Percentiles rank a stretch among this genome's conserved stretches.
Conservation (phyloP, 805 yeast genomes). For the Grigorovia humatica region DNA sequence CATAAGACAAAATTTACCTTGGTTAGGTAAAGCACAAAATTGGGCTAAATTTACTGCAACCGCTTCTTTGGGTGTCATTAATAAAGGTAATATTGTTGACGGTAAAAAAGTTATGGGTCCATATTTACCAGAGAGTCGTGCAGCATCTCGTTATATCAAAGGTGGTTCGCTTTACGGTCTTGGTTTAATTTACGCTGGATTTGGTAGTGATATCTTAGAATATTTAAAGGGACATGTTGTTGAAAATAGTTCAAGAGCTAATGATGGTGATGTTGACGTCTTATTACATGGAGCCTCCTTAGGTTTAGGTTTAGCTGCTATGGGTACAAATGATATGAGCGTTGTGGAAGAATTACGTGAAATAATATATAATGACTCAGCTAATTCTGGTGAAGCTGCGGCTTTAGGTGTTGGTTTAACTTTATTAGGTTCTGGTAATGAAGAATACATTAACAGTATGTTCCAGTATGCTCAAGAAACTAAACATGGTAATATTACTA, state of each 20-base stretch:
- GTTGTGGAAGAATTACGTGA: conserved; percentile 76
- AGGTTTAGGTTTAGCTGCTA: conserved; percentile 93
- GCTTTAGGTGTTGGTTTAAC: conserved; percentile 93
- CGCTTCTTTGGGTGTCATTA: conserved; percentile 95
- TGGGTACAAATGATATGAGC: conserved; percentile 71
- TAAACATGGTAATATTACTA: conserved; percentile 87
- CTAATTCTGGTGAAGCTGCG: conserved; percentile 92
- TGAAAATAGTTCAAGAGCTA: conserved; percentile 49
- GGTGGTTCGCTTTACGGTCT: conserved; percentile 93
- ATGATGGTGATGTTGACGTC: conserved; percentile 64
- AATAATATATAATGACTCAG: conserved; percentile 81
- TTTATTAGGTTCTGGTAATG: conserved; percentile 83
- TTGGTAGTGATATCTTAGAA: conserved; percentile 77
- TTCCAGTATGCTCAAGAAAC: conserved; percentile 87
- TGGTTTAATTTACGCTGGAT: conserved; percentile 93
- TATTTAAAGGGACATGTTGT: conserved; percentile 65
- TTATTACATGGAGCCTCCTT: conserved; percentile 91
- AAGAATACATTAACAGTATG: conserved; percentile 65
- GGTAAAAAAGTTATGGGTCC: conserved; percentile 83
- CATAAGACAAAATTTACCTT: conserved; percentile 80
- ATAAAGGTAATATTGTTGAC: conserved; percentile 85
- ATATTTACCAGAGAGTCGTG: conserved; percentile 68
- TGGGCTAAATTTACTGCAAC: conserved; percentile 98
- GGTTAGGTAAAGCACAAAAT: conserved; percentile 95
- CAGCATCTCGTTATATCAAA: conserved; percentile 72